Base-by-base conservation (phyloP, 169 alveolate genomes). In the Plasmodium malariae region DNA sequence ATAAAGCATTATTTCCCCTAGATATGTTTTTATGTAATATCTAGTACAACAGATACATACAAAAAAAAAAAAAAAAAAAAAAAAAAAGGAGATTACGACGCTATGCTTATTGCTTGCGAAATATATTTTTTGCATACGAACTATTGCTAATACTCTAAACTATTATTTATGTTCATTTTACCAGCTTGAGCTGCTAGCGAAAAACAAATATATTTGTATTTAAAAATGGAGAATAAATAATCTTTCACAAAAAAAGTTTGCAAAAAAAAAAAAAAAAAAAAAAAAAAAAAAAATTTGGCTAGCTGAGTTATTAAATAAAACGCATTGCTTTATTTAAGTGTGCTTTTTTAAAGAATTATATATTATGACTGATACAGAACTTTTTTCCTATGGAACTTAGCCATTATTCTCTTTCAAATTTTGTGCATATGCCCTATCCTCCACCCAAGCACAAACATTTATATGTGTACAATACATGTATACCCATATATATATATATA, bases 221-320 rank as follows among this genome's bases (percentile, higher is more conserved):
- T 14, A 32, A 65, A 65, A 65, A 9, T 5, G 51, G 51, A 9
- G 36, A 34, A 65, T 26, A 43, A 17, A 30, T 65, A 30, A n/a
- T 65, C 17, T 43, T 65, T n/a, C 74, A 43, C 74, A 3, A 43
- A 65, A 26, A 65, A 30, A 24, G 74, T 45, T 65, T 30, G 57
- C 55, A 28, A 26, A 43, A 19, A 65, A 12, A 65, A 12, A 65
- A 12, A 65, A 65, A 65, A 65, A 65, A 65, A 65, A 65, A 65
- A 65, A 65, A 17, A 65, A 65, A 63, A 17, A 63, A 63, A 63
- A 14, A 36, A 17, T 51, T 43, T n/a, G 0, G 37, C 74, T 65
- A 65, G 54, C 74, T 43, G 32, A 34, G 21, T 65, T 11, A 34
- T 26, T 43, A 34, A 65, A 34, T 43, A 65, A 34, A 65, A 43